Conservation (phyloP, 2,329 filamentous ascomycete species). For the Dactylellina parvicollis region DNA sequence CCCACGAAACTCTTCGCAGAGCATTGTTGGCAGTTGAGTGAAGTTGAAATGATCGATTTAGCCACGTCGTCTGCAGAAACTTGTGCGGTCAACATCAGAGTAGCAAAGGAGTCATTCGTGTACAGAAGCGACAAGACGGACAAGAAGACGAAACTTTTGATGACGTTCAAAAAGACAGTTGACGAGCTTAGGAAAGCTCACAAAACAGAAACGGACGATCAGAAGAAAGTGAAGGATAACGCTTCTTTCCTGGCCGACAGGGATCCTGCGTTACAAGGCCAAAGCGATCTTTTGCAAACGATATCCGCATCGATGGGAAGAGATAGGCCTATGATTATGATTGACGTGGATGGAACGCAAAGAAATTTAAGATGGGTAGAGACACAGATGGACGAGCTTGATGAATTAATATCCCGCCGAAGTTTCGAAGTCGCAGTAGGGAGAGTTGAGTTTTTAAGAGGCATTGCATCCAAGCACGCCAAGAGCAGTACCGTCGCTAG, state of each 20-base stretch:
- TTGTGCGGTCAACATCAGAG: slow-evolving; percentile 89
- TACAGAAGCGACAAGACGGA: slow-evolving; percentile 88
- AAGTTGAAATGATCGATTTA: slow-evolving; percentile 92
- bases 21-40: slow-evolving; percentile 90
- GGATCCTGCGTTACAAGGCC: slow-evolving; percentile 79
- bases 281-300: slow-evolving; percentile 80
- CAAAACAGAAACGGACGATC: slow-evolving; percentile 86
- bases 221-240: slow-evolving; percentile 82
- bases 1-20: slow-evolving; percentile 86
- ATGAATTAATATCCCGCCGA: slow-evolving; percentile 94
- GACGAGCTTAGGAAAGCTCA: slow-evolving; percentile 88
- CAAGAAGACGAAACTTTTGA: slow-evolving; percentile 82
- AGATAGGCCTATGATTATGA: slow-evolving; percentile 77
- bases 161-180: slow-evolving; percentile 90
- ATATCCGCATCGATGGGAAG: slow-evolving; percentile 75
- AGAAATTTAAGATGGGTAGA: slow-evolving; percentile 97
- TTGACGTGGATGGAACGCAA: slow-evolving; percentile 96
- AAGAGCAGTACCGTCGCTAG: slow-evolving; percentile 88
- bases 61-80: slow-evolving; percentile 69
- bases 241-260: slow-evolving; percentile 86
- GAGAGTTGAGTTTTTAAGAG: slow-evolving; percentile 84
- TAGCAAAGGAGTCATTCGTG: slow-evolving; percentile 90
- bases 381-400: slow-evolving; percentile 90
- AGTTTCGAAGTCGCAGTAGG: slow-evolving; percentile 84
- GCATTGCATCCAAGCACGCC: slow-evolving; percentile 75